Evolutionary conservation across 331 rosid genomes (phyloP), one percentile per base, ranked within the genome.

Genomic region (Ulmus americana): DNA sequence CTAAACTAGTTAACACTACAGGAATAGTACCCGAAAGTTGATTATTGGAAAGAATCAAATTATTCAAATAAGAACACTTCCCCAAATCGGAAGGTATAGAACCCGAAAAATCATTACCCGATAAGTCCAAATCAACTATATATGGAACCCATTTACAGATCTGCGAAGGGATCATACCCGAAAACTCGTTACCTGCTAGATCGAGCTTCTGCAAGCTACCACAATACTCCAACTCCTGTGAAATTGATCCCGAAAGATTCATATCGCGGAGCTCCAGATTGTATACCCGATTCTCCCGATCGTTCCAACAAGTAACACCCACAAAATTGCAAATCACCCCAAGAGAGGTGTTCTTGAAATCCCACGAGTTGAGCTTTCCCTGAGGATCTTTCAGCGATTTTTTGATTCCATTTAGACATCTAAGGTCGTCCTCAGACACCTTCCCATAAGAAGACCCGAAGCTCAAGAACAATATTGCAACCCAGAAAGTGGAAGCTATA

Each of bases 281-380:
- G 0, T 82, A 1, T 10, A 94, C 74, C 3, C 99, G 91, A 52
- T 85, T 87, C 80, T 94, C 99, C 16, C 72, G 77, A 2, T 51
- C 70, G 78, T 94, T 90, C 97, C 99, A 94, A 79, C 99, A 94
- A 0, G 80, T 0, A 0, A 94, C 84, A 0, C 97, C 97, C 0
- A 69, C 78, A 63, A 84, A 94, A 15, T 67, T 66, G 78, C 99
- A 94, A 54, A 94, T 44, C 77, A 63, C 66, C 1, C 90, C 90
- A 0, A 70, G 78, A 6, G 99, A 74, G 1, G 50, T 59, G 91
- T 94, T 94, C 11, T 6, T 5, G 74, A 94, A 94, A 15, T 58
- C 67, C 99, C 99, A 94, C 0, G 71, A 47, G 12, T 10, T 0
- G 6, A 94, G 77, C 38, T 10, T 77, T 0, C 8, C 70, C 0